Evolutionary conservation across 176 grass and related monocot species (phyloP).

Genomic region (Phragmites australis): DNA sequence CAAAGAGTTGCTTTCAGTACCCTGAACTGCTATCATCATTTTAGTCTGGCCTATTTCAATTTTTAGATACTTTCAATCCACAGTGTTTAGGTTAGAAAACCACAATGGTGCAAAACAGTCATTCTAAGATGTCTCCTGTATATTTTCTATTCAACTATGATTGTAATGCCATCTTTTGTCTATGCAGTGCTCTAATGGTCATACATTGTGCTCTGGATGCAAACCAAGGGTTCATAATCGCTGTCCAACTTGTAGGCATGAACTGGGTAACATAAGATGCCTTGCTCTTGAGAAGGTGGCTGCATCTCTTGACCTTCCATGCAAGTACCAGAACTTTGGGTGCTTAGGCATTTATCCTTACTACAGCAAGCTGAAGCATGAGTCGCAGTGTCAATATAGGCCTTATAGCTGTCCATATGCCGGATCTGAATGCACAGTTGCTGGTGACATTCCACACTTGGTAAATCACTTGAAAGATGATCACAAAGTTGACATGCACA

Average conservation of each 20-base stretch:
- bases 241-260: constrained; percentile 64
- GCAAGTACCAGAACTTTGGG: constrained; percentile 54
- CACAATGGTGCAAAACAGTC: background rate
- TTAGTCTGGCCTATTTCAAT: constrained; percentile 3
- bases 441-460: constrained; percentile 55
- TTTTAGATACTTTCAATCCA: background rate
- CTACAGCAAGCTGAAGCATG: constrained; percentile 66
- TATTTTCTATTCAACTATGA: constrained; percentile 7
- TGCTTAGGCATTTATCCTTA: constrained; percentile 59
- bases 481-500: constrained; percentile 69
- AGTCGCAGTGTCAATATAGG: constrained; percentile 53
- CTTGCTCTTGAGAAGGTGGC: constrained; percentile 68
- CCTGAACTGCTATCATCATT: background rate
- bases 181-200: constrained; percentile 60
- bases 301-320: constrained; percentile 64
- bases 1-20: constrained; percentile 24
- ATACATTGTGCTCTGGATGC: constrained; percentile 61
- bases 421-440: constrained; percentile 60
- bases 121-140: background rate
- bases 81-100: background rate
- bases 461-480: constrained; percentile 66
- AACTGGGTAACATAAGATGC: constrained; percentile 63
- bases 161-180: constrained; percentile 30
- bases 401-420: constrained; percentile 63
- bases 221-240: constrained; percentile 62